phyloP scores from a whole-genome alignment of 129 eudicot genomes.

The Lactuca saligna region DNA sequence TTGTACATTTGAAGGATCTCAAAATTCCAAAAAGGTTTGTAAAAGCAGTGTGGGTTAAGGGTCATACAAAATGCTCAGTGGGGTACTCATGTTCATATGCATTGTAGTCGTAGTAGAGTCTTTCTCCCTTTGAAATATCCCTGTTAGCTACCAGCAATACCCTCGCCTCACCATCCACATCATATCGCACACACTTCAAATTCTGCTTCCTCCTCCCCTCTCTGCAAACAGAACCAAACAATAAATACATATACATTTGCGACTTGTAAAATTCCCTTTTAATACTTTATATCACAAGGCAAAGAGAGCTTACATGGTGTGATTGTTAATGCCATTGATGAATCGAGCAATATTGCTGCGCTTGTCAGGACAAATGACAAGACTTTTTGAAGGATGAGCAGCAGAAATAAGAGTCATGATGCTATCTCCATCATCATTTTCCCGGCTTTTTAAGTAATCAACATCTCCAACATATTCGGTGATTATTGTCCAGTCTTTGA shows the following conservation, averaged over 20 bases:
- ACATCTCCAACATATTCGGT: constrained; percentile 97
- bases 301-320: constrained; percentile 55
- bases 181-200: constrained; percentile 82
- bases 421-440: constrained; percentile 90
- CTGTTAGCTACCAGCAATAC: constrained; percentile 80
- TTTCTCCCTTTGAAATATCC: constrained; percentile 83
- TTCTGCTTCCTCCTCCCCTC: constrained; percentile 95
- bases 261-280: neutral
- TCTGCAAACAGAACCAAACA: constrained; percentile 35
- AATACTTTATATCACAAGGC: neutral
- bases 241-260: neutral
- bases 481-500: constrained; percentile 78
- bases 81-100: constrained; percentile 93
- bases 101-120: constrained; percentile 89
- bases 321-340: constrained; percentile 93
- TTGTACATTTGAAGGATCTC: neutral
- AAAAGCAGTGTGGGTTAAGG: neutral
- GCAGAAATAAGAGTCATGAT: constrained; percentile 88
- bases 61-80: constrained; percentile 81
- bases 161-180: constrained; percentile 76
- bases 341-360: constrained; percentile 89
- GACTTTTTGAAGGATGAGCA: constrained; percentile 57
- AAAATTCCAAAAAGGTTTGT: neutral
- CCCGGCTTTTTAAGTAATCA: constrained; percentile 65
- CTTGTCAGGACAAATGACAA: constrained; percentile 91